Evolutionary conservation across 345 rosid species (phyloP).

Genomic region (Hibiscus trionum): DNA sequence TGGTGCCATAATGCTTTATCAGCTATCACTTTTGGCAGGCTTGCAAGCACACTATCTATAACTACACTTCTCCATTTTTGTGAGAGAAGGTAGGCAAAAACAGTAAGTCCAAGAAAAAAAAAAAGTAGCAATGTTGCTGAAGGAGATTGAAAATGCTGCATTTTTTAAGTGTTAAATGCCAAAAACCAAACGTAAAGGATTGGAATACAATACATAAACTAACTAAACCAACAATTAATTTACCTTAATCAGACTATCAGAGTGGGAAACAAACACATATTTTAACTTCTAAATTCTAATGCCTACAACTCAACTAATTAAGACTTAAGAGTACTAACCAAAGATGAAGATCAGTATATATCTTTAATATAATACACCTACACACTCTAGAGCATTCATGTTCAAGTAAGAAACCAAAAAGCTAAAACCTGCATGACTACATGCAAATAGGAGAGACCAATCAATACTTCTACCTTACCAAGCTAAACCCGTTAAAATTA

Average conservation of each 20-base stretch:
- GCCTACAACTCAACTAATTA: background rate
- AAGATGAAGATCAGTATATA: background rate
- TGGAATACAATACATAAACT: background rate
- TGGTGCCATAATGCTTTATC: slow-evolving; percentile 40
- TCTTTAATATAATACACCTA: background rate
- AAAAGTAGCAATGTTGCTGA: background rate
- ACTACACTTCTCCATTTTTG: background rate
- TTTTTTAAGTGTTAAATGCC: background rate
- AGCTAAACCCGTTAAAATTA: background rate
- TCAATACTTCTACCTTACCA: background rate
- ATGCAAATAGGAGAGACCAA: background rate
- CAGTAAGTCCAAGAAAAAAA: background rate
- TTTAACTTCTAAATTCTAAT: background rate
- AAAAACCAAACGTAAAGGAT: too few species aligned
- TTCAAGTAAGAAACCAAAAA: background rate
- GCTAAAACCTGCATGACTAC: background rate
- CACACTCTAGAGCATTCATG: background rate
- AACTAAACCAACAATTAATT: background rate
- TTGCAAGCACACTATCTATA: background rate
- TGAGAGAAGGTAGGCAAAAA: background rate
- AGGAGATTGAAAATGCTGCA: background rate
- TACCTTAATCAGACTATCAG: background rate
- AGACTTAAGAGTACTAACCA: background rate
- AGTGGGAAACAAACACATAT: background rate
- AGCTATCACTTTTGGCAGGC: background rate